Conservation (phyloP, 1,284 basidiomycete species). For the Sanghuangporus baumii region DNA sequence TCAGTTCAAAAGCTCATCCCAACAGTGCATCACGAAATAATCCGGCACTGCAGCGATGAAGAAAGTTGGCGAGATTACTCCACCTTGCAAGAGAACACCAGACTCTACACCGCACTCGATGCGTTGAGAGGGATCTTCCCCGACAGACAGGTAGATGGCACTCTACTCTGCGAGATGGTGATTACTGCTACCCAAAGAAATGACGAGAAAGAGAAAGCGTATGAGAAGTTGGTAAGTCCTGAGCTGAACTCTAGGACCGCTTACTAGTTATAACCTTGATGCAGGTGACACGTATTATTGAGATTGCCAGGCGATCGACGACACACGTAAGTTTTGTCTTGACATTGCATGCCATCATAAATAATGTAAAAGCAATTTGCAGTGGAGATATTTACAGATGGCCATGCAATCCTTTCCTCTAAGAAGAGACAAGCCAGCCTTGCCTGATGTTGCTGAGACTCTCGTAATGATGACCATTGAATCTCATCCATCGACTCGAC, state of each 20-base stretch:
- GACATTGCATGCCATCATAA: neutral
- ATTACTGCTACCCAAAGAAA: conserved; percentile 38
- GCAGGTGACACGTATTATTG: conserved; percentile 61
- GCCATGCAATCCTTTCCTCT: conserved; percentile 75
- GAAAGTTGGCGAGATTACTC: conserved; percentile 40
- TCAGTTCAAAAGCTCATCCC: conserved; percentile 87
- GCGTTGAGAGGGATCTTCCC: conserved; percentile 48
- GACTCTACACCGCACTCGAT: conserved; percentile 40
- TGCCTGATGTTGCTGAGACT: conserved; percentile 62
- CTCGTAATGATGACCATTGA: conserved; percentile 68
- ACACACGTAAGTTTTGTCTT: conserved; percentile 56
- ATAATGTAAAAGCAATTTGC: conserved; percentile 13
- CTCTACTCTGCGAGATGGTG: conserved; percentile 39
- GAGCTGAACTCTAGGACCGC: neutral
- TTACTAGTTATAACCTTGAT: conserved; percentile 16
- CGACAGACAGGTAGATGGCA: conserved; percentile 33
- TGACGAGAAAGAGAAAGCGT: conserved; percentile 38
- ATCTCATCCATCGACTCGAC: conserved; percentile 78
- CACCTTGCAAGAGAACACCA: conserved; percentile 37
- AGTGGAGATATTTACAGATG: conserved; percentile 91
- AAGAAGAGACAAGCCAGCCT: conserved; percentile 67
- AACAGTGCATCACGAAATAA: conserved; percentile 65
- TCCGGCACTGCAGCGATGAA: conserved; percentile 48
- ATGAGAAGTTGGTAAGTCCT: conserved; percentile 43
- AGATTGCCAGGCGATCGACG: conserved; percentile 56